phyloP scores from a whole-genome alignment of 768 basidiomycete genomes.

The Podaxis sp. region DNA sequence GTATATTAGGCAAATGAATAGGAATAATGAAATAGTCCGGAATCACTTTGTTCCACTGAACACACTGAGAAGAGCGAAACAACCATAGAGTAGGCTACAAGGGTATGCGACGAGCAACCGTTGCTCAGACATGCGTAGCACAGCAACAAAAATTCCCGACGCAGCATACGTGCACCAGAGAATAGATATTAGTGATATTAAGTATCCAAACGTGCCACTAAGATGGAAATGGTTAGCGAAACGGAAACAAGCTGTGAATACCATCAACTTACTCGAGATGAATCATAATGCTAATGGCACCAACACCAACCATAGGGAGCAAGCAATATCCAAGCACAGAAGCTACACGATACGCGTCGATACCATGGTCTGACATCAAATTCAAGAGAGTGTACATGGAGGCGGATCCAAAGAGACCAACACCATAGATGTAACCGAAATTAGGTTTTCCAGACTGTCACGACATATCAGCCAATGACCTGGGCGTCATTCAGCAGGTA shows the following conservation, averaged over 20 bases:
- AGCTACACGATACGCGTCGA: conserved; percentile 92
- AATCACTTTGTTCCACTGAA: conserved; percentile 50
- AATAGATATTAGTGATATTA: conserved; percentile 78
- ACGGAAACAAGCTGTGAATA: conserved; percentile 2
- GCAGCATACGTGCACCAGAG: conserved; percentile 97
- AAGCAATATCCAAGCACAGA: conserved; percentile 97
- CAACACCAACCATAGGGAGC: conserved; percentile 93
- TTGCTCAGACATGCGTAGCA: conserved; percentile 94
- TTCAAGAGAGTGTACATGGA: conserved; percentile 95
- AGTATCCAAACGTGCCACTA: conserved; percentile 82
- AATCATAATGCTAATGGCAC: conserved; percentile 81
- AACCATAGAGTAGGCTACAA: conserved; percentile 88
- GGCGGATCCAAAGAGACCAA: conserved; percentile 89
- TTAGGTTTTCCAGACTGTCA: conserved; percentile 94
- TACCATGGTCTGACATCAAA: conserved; percentile 92
- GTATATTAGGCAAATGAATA: background rate
- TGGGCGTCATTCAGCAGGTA: conserved; percentile 15
- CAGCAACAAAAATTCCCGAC: conserved; percentile 92
- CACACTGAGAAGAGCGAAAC: conserved; percentile 89
- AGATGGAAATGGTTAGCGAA: conserved; percentile 9
- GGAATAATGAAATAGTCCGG: background rate
- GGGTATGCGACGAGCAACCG: conserved; percentile 95
- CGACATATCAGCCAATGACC: conserved; percentile 11
- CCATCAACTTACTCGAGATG: conserved; percentile 73
- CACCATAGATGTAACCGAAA: conserved; percentile 98